Conservation (phyloP, 805 yeast genomes). For the Ogataea parapolymorpha region DNA sequence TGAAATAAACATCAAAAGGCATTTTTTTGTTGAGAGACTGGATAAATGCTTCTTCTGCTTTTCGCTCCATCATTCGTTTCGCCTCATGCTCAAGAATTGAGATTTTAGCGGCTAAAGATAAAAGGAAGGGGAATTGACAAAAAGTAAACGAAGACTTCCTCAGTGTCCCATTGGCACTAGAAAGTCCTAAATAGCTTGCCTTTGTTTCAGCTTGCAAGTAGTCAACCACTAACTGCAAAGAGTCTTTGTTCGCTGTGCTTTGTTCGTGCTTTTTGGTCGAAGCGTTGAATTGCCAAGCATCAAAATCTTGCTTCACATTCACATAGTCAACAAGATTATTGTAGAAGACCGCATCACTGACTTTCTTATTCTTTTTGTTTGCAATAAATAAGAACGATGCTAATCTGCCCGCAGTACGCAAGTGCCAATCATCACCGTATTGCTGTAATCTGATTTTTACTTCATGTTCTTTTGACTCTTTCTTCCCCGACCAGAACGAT, state of each 20-base stretch:
- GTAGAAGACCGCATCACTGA: constrained; percentile 54
- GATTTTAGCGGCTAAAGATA: constrained; percentile 81
- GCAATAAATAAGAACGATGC: constrained; percentile 55
- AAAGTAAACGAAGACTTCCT: constrained; percentile 45
- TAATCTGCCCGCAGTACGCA: constrained; percentile 61
- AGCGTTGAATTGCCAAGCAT: constrained; percentile 64
- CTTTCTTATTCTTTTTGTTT: constrained; percentile 36
- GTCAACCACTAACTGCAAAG: constrained; percentile 42
- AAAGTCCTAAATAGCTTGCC: constrained; percentile 35
- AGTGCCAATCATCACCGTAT: constrained; percentile 82
- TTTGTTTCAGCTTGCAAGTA: constrained; percentile 39
- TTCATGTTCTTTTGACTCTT: constrained; percentile 21
- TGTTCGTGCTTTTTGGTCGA: constrained; percentile 21
- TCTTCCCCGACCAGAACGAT: constrained; percentile 14
- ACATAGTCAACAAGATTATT: constrained; percentile 80
- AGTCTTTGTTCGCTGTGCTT: constrained; percentile 13
- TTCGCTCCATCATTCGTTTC: constrained; percentile 72
- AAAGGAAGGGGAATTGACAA: constrained; percentile 80
- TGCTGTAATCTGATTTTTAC: constrained; percentile 48
- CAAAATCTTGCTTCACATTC: constrained; percentile 76
- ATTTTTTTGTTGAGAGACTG: constrained; percentile 62
- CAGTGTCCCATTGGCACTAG: constrained; percentile 23
- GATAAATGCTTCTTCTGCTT: constrained; percentile 87
- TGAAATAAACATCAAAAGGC: constrained; percentile 64
- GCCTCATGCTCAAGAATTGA: constrained; percentile 81